A percentile compares a stretch with the other conserved stretches of the same genome.
Evolutionary conservation across 75 land plant species (phyloP).

Genomic region (Cryptomeria japonica): DNA sequence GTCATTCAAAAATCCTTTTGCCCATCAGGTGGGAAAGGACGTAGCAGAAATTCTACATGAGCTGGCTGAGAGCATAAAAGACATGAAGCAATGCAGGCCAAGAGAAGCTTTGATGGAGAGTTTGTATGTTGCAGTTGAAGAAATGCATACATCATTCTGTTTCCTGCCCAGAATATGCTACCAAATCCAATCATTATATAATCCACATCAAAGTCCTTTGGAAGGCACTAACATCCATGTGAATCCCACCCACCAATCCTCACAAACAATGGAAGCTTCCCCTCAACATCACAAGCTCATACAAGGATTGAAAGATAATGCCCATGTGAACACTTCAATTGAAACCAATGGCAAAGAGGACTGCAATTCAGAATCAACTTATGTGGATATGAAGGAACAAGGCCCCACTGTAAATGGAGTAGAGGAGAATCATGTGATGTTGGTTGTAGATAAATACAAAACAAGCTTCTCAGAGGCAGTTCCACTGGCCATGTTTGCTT

Average conservation of each 20-base stretch:
- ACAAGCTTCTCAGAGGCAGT: background rate
- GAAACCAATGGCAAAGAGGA: background rate
- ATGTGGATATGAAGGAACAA: background rate
- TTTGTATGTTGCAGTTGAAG: background rate
- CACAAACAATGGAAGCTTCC: background rate
- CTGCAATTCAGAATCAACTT: background rate
- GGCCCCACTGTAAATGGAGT: background rate
- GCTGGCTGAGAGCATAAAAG: background rate
- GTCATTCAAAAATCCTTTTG: background rate
- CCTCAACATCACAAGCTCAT: too few species aligned
- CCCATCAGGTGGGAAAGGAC: background rate
- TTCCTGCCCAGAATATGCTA: too few species aligned
- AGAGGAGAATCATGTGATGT: background rate
- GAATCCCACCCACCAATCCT: background rate
- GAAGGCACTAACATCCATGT: background rate
- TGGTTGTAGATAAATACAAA: background rate
- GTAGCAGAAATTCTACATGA: background rate
- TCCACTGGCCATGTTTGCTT: conserved; percentile 7
- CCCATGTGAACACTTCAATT: background rate
- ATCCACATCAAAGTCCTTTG: background rate
- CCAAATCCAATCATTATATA: background rate
- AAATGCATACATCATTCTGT: background rate
- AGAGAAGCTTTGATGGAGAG: background rate
- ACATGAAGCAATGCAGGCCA: background rate
- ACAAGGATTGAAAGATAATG: too few species aligned